Conservation (phyloP, 2,329 filamentous ascomycete species). For the Sclerotinia spermophila region DNA sequence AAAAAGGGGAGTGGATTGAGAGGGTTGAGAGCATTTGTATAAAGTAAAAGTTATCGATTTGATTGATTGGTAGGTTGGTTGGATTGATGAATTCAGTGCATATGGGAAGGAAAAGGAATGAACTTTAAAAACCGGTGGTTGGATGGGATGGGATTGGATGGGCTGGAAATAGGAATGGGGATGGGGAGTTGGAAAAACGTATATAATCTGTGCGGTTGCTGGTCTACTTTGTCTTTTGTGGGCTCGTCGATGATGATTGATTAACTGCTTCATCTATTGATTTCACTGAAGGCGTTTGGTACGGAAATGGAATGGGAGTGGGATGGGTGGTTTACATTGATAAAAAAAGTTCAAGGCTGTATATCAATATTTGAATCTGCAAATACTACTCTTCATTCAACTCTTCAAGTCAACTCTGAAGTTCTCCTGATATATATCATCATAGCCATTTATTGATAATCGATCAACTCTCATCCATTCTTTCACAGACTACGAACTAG, state of each 20-base stretch:
- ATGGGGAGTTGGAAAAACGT: conserved; percentile 12
- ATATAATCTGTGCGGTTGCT: not conserved
- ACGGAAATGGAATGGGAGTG: not conserved
- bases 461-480: not conserved
- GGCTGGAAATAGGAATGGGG: not conserved
- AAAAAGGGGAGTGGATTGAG: conserved; percentile 3
- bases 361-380: not conserved
- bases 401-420: not conserved
- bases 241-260: not conserved
- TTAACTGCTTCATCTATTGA: not conserved
- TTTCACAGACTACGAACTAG: not conserved
- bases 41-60: conserved; percentile 7
- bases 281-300: not conserved
- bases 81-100: not conserved
- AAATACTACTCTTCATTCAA: not conserved
- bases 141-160: not conserved
- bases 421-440: not conserved
- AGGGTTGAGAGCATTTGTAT: conserved; percentile 12
- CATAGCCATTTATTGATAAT: not conserved
- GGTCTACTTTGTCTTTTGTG: not conserved
- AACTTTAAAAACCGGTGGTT: conserved; percentile 1
- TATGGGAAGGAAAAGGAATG: not conserved
- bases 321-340: not conserved
- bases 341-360: not conserved
- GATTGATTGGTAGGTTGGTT: not conserved